Base-by-base conservation (phyloP, 768 basidiomycete species). In the Suillus discolor region DNA sequence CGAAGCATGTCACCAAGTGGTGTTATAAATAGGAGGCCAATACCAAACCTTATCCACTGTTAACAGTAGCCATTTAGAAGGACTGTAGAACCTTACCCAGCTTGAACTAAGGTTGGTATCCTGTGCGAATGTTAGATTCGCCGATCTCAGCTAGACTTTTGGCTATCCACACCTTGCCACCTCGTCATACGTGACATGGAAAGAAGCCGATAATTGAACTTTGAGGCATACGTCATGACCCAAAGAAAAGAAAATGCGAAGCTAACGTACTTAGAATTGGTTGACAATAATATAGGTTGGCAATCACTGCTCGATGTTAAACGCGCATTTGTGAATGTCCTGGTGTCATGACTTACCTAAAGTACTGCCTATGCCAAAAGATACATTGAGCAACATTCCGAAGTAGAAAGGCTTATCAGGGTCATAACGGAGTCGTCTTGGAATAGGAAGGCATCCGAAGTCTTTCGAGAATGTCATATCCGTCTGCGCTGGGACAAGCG, bases 251-350 rank as follows among this genome's bases (percentile, higher is more conserved):
- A 64, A 36, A 13, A 65, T n/a, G 2, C 31, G 42, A 28, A 51
- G 25, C 36, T 2, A 69, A 78, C 83, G 71, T 71, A 87, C 92
- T 90, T 12, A 94, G 78, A 66, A 94, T 77, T 9, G 93, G 93
- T 76, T 93, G 91, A 67, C 88, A 90, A 66, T 94, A 95, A 72
- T 93, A 94, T 59, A 95, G 77, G 73, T 94, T 94, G 34, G 87
- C 84, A 36, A 87, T 87, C 55, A 69, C 77, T 77, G 54, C 11
- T 36, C 62, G n/a, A 45, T 12, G 20, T 42, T 20, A n/a, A 23
- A 61, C 16, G 60, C 1, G 18, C 12, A 62, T 57, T 16, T 54
- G 53, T 54, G 39, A 16, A 39, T 23, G 66, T 15, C 23, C 34
- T 64, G 57, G 25, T 51, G 53, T 23, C 6, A 61, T 68, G 47